Evolutionary conservation across 768 basidiomycete species (phyloP).

Genomic region (Obba rivulosa): DNA sequence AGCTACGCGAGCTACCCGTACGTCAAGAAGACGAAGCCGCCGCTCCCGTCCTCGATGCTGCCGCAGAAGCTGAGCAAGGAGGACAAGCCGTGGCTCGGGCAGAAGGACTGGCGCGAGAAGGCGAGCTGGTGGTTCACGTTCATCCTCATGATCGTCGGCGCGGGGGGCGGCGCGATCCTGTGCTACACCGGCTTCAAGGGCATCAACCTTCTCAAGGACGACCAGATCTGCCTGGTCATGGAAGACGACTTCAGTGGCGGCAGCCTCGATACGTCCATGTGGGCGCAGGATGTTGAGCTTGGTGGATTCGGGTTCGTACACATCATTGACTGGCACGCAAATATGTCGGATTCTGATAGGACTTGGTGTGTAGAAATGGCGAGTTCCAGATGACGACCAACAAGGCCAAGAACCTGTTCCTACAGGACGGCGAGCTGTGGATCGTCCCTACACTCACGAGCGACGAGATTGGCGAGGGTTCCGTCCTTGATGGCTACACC

Average conservation of each 20-base stretch:
- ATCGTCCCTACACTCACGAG: slow-evolving; percentile 56
- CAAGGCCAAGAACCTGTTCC: slow-evolving; percentile 33
- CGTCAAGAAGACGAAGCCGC: slow-evolving; percentile 9
- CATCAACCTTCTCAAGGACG: slow-evolving; percentile 31
- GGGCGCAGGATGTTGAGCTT: slow-evolving; percentile 46
- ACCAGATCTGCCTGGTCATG: slow-evolving; percentile 39
- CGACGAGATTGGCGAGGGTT: slow-evolving; percentile 38
- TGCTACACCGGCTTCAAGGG: slow-evolving; percentile 40
- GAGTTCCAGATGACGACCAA: slow-evolving; percentile 55
- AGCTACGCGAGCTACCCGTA: slow-evolving; percentile 3
- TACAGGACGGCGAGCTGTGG: slow-evolving; percentile 47
- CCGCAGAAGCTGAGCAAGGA: slow-evolving; percentile 42
- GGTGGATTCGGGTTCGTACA: slow-evolving; percentile 43
- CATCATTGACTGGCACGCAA: too few species aligned
- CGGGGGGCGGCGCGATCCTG: slow-evolving; percentile 35
- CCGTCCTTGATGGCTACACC: slow-evolving; percentile 26
- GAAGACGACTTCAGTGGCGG: slow-evolving; percentile 41
- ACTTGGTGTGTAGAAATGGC: slow-evolving; percentile 27
- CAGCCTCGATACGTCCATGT: slow-evolving; percentile 38
- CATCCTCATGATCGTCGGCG: slow-evolving; percentile 35
- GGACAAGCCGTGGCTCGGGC: slow-evolving; percentile 44
- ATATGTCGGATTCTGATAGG: neutral
- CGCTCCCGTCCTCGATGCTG: slow-evolving; percentile 45
- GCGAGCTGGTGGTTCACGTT: slow-evolving; percentile 49
- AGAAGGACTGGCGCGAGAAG: slow-evolving; percentile 37